These are phyloP conservation scores for Neurospora sp. DNA, from an alignment of 495 filamentous ascomycete genomes.

Conservation along the genomic window DNA sequence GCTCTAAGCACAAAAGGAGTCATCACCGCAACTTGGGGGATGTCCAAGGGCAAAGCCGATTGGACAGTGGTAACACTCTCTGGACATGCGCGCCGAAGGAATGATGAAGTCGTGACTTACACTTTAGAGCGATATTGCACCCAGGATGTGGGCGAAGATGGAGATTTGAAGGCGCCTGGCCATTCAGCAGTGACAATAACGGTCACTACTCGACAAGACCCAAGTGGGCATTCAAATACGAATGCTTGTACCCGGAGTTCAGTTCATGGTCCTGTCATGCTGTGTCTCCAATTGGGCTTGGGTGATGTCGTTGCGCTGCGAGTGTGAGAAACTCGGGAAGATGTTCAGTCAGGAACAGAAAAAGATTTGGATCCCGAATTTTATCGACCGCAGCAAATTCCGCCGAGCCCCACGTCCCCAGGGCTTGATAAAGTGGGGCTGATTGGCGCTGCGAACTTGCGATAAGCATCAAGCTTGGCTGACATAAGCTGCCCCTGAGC, in stretches of 20 bases:
- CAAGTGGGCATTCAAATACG: background rate
- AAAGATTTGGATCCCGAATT: background rate
- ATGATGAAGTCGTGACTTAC: constrained; percentile 14
- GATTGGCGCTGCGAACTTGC: background rate
- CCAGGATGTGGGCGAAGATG: background rate
- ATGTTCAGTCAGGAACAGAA: background rate
- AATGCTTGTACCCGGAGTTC: background rate
- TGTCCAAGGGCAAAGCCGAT: background rate
- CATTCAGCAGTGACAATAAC: background rate
- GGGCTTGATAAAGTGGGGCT: background rate
- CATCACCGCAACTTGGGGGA: constrained; percentile 44
- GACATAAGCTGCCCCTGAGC: background rate
- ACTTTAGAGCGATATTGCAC: constrained; percentile 14
- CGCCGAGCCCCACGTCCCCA: background rate
- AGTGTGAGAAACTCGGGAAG: background rate
- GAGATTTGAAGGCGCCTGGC: background rate
- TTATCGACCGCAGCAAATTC: background rate
- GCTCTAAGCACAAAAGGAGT: constrained; percentile 48
- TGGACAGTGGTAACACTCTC: background rate
- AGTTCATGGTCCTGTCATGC: background rate
- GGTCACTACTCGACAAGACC: background rate
- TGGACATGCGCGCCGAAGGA: background rate
- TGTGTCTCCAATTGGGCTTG: background rate
- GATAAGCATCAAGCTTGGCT: background rate
- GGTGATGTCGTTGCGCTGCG: background rate